These are phyloP conservation scores for Phycomyces nitens DNA, from an alignment of 192 early-diverging fungal species.

Conservation along the genomic window DNA sequence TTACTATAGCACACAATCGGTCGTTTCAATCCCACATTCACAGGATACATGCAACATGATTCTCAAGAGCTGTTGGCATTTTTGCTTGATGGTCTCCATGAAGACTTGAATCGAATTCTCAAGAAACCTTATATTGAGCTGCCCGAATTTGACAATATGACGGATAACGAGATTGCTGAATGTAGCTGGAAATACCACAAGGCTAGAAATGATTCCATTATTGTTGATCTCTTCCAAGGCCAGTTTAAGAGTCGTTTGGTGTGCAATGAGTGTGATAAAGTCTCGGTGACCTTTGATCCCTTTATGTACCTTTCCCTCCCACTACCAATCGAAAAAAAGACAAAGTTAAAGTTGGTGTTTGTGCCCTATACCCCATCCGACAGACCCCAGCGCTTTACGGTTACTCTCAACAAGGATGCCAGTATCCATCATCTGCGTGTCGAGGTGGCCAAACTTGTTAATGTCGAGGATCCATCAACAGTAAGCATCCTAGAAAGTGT, in stretches of 20 bases:
- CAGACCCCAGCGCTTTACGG: constrained; percentile 39
- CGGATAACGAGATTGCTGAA: constrained; percentile 62
- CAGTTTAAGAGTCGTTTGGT: constrained; percentile 27
- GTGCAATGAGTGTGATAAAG: constrained; percentile 7
- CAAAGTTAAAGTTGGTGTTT: constrained; percentile 41
- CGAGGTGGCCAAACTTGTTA: constrained; percentile 48
- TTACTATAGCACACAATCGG: constrained; percentile 36
- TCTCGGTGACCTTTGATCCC: neutral
- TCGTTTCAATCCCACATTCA: constrained; percentile 53
- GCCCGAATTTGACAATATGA: constrained; percentile 63
- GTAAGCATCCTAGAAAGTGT: constrained; percentile 5
- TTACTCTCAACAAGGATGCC: constrained; percentile 63
- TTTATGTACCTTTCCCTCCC: constrained; percentile 57
- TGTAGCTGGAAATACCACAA: constrained; percentile 72
- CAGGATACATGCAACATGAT: constrained; percentile 78
- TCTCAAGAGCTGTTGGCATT: constrained; percentile 81
- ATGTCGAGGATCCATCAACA: constrained; percentile 35
- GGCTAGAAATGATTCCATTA: constrained; percentile 9
- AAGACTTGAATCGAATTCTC: constrained; percentile 78
- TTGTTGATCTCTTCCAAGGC: constrained; percentile 25
- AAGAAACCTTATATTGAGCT: constrained; percentile 76
- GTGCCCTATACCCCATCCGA: constrained; percentile 44
- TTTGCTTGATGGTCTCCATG: constrained; percentile 80
- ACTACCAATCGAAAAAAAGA: constrained; percentile 62
- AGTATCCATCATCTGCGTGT: constrained; percentile 54